Evolutionary conservation across 768 basidiomycete species (phyloP).

Genomic region (Trametes punicea): DNA sequence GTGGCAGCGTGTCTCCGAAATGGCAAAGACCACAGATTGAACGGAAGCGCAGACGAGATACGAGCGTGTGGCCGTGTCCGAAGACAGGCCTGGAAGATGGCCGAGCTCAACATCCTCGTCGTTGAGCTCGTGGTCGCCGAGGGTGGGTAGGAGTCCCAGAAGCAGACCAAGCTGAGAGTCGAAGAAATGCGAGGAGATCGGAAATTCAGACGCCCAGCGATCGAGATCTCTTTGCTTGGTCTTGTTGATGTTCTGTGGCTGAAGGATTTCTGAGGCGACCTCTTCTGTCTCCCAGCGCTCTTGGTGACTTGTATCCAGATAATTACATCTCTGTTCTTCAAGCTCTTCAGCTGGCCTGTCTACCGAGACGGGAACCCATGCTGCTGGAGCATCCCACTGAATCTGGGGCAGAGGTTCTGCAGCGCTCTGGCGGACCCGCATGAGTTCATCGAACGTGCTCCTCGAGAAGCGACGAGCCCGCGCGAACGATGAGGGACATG

Average conservation of each 20-base stretch:
- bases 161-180: background rate
- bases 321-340: too few species aligned
- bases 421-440: too few species aligned
- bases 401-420: background rate
- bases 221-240: constrained; percentile 5
- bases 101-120: constrained; percentile 15
- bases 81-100: constrained; percentile 19
- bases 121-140: constrained; percentile 16
- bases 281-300: background rate
- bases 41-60: background rate
- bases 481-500: too few species aligned
- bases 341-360: too few species aligned
- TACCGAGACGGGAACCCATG: too few species aligned
- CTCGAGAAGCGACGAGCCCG: background rate
- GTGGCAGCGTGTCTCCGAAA: constrained; percentile 23
- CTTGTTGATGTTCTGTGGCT: background rate
- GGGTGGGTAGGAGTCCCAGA: constrained; percentile 14
- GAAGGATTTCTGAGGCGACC: background rate
- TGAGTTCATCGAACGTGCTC: constrained; percentile 4
- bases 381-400: too few species aligned
- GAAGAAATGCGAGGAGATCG: background rate
- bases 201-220: constrained; percentile 7
- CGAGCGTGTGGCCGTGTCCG: constrained; percentile 14
- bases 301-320: too few species aligned
- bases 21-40: constrained; percentile 12